Conservation (phyloP, 192 early-diverging fungal genomes). For the Gonapodya prolifera region DNA sequence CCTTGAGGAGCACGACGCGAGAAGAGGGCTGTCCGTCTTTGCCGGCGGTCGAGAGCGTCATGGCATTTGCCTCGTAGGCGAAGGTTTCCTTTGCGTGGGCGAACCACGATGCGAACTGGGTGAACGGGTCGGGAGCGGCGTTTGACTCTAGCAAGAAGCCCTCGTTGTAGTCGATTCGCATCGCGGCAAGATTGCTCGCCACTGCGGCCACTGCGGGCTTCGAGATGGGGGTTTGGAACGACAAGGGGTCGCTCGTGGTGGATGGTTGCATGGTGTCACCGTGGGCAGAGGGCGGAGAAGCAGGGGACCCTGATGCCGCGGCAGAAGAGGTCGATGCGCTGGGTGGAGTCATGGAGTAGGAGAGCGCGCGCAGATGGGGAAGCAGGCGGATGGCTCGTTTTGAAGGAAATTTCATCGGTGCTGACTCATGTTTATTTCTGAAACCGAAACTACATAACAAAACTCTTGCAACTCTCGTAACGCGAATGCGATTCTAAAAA, state of each 20-base stretch:
- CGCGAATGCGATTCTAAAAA: too few relatives aligned
- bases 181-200: neutral
- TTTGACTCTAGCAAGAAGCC: conserved; percentile 12
- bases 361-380: neutral
- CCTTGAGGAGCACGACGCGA: conserved; percentile 39
- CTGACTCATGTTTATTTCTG: too few relatives aligned
- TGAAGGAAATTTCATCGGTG: neutral
- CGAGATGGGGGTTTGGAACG: too few relatives aligned
- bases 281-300: neutral
- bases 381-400: neutral
- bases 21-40: conserved; percentile 12
- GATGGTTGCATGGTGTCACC: neutral
- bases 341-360: neutral
- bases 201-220: neutral
- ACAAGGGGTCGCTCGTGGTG: too few relatives aligned
- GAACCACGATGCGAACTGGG: conserved; percentile 33
- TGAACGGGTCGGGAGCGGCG: conserved; percentile 16
- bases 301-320: neutral
- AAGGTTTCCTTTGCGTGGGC: conserved; percentile 15
- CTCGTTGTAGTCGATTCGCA: conserved; percentile 22
- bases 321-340: neutral
- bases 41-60: conserved; percentile 24
- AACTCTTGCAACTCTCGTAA: too few relatives aligned
- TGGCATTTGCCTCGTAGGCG: conserved; percentile 31
- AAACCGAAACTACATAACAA: too few relatives aligned